These are phyloP conservation scores for Cytospora leucostoma DNA, from an alignment of 2,329 filamentous ascomycete genomes.

Conservation along the genomic window DNA sequence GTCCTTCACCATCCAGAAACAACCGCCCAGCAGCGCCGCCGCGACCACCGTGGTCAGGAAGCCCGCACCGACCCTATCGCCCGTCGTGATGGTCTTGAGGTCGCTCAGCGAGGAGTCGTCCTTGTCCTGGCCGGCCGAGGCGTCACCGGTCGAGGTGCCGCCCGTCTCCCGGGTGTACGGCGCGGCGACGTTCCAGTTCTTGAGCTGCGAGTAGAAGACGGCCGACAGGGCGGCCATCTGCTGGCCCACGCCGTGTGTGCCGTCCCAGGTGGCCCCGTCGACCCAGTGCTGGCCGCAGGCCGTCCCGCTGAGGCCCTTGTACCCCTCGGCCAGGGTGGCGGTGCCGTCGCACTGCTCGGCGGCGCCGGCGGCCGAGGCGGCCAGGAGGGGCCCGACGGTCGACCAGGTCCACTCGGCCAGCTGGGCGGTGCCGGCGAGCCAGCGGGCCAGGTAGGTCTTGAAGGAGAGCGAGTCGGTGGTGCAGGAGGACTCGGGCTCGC, in stretches of 20 bases:
- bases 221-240: constrained; percentile 48
- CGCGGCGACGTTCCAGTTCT: constrained; percentile 32
- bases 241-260: constrained; percentile 48
- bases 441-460: constrained; percentile 60
- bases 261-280: constrained; percentile 42
- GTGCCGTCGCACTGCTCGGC: constrained; percentile 39
- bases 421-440: constrained; percentile 44
- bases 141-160: constrained; percentile 21
- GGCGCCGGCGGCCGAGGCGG: constrained; percentile 42
- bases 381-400: constrained; percentile 41
- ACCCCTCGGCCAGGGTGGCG: constrained; percentile 29
- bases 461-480: constrained; percentile 57
- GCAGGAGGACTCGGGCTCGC: constrained; percentile 51
- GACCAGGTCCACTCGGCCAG: constrained; percentile 40
- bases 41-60: constrained; percentile 24
- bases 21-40: constrained; percentile 19
- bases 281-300: constrained; percentile 51
- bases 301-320: constrained; percentile 41
- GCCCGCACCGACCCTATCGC: constrained; percentile 22
- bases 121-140: constrained; percentile 19
- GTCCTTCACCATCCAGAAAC: constrained; percentile 28
- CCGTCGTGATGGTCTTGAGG: constrained; percentile 21
- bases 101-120: constrained; percentile 17
- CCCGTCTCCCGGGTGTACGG: constrained; percentile 12
- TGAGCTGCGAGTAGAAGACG: constrained; percentile 43